Base-by-base conservation (phyloP, 169 alveolate genomes). In the Plasmodium vinckei region DNA sequence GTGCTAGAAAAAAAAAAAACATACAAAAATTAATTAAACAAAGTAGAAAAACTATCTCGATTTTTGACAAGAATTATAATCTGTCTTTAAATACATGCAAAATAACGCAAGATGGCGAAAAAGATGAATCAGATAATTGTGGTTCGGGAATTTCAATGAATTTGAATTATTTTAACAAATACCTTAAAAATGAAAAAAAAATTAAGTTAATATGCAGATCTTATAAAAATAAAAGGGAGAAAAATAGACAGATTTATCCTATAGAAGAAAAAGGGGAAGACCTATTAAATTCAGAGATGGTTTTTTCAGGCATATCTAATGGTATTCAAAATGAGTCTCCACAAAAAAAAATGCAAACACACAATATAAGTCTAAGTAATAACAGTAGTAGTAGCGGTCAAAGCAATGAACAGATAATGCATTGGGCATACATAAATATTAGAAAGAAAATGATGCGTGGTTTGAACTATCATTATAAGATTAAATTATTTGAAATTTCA, bases 1-100 rank as follows among this genome's bases (percentile, higher is more conserved):
- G 90, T 21, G 90, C 90, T 42, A 67, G 90, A 27, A 82, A 82
- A 61, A 82, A 82, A 67, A 82, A 82, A 82, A 82, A 82, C 21
- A 21, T 82, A 54, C 90, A 82, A 65, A 82, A 82, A 33, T 59
- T 82, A 61, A 49, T 67, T 10, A 82, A 65, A 21, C 90, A 82
- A 60, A 82, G 65, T 33, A 82, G 54, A 27, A 82, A 13, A 60
- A 54, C 53, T 1, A 47, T 67, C 46, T 53, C 71, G n/a, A 23
- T 77, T 17, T 82, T 82, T 71, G 84, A 68, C 54, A 59, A 27
- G 51, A 56, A 56, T 65, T 79, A 82, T 17, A 70, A 23, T 6
- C 33, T 53, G 21, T 65, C 90, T 6, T 47, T 54, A 25, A 82
- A 82, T 70, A 51, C 79, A 23, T 23, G 17, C 51, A 82, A 82